Conservation (phyloP, 2,329 filamentous ascomycete genomes). For the Aspergillus sp. region DNA sequence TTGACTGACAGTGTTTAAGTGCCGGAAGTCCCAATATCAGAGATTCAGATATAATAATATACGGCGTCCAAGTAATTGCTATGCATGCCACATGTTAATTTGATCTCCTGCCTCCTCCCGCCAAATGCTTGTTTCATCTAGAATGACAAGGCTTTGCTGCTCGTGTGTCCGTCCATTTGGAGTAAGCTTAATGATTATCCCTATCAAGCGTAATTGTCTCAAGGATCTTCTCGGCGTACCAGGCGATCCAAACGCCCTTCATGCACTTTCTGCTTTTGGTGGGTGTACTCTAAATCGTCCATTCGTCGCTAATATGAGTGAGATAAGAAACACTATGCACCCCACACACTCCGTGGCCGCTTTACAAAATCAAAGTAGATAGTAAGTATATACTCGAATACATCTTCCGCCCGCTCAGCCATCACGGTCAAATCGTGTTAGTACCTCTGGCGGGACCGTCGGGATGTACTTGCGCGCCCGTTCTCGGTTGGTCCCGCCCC, state of each 20-base stretch:
- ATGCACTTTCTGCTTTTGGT: neutral
- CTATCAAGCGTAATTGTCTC: slow-evolving; percentile 10
- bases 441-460: slow-evolving; percentile 88
- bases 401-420: slow-evolving; percentile 14
- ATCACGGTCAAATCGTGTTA: slow-evolving; percentile 75
- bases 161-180: slow-evolving; percentile 7
- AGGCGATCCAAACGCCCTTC: neutral
- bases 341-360: neutral
- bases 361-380: neutral
- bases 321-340: neutral
- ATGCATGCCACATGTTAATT: neutral
- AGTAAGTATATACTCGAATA: neutral
- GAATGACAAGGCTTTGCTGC: slow-evolving; percentile 4
- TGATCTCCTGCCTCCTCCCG: neutral
- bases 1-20: neutral
- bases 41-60: too few relatives aligned
- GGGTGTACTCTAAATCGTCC: neutral
- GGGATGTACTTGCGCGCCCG: slow-evolving; percentile 94
- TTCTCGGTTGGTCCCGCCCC: slow-evolving; percentile 88
- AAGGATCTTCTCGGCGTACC: neutral
- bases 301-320: slow-evolving; percentile 3
- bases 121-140: slow-evolving; percentile 11
- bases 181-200: slow-evolving; percentile 20
- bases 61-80: neutral
- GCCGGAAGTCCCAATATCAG: neutral